Evolutionary conservation across 371 early-diverging fungal species (phyloP), one percentile per base, ranked within the genome.

Genomic region (Neoconidiobolus thromboides): DNA sequence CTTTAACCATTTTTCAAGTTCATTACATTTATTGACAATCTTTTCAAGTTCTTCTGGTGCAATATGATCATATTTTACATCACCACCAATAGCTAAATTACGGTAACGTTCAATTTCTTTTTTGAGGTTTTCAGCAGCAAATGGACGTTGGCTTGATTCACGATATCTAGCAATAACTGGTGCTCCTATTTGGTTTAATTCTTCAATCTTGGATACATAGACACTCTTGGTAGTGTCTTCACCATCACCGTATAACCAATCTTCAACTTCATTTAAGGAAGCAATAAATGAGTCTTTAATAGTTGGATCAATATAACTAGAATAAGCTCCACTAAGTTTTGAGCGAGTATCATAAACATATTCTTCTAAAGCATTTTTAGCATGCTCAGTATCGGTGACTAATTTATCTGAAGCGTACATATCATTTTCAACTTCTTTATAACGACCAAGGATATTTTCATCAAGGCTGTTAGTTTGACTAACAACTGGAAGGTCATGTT

Each of bases 221-320:
- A 86, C 86, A 42, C 82, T 82, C 78, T 91, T 91, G 69, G 89
- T 78, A 46, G 87, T 82, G 64, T 89, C 91, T 66, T 92, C 93
- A 54, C 94, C 97, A 64, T 95, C 96, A 58, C 83, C 88, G 75
- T 97, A 97, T 64, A 97, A 80, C 97, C 97, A 97, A 69, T 93
- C 87, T 78, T 96, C 97, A 60, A 83, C 82, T 38, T 73, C 82
- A 65, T 77, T 83, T 60, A 94, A 75, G 43, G 79, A 75, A 49
- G 66, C 61, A 62, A 78, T 63, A 72, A 91, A 89, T 63, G 73
- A 68, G 4, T 80, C 78, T 73, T 85, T 81, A 71, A 81, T 77
- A 12, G 68, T 61, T 41, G 88, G 86, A 68, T 82, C 74, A 57
- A 89, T 76, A 70, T 74, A 95, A 4, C 81, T 83, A 58, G 74